Conservation (phyloP, 2,329 filamentous ascomycete species). For the Sporothrix sp. region DNA sequence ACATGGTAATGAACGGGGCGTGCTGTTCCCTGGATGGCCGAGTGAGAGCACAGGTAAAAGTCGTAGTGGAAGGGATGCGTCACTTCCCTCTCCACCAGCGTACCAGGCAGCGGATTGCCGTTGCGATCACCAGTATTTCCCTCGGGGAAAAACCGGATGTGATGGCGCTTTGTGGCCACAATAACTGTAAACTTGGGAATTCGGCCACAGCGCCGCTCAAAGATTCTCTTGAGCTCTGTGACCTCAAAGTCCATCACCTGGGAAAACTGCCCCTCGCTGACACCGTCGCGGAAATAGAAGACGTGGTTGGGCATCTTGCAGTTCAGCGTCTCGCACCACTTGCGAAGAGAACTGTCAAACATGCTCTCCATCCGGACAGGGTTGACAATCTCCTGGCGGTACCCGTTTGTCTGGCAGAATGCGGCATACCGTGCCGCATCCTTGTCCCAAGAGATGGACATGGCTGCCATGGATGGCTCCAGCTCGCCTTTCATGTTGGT, state of each 20-base stretch:
- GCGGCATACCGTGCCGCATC: constrained; percentile 68
- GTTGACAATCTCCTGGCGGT: constrained; percentile 68
- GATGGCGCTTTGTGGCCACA: constrained; percentile 86
- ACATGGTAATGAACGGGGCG: constrained; percentile 89
- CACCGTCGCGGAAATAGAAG: constrained; percentile 89
- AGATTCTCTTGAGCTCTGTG: constrained; percentile 52
- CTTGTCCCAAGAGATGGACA: constrained; percentile 71
- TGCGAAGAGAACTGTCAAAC: constrained; percentile 51
- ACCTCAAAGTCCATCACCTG: constrained; percentile 76
- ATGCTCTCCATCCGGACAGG: constrained; percentile 55
- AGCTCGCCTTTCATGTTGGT: constrained; percentile 44
- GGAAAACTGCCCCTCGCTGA: constrained; percentile 75
- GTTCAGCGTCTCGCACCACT: constrained; percentile 49
- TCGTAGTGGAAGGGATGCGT: constrained; percentile 87
- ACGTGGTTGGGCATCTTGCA: constrained; percentile 59
- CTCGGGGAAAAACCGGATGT: constrained; percentile 83
- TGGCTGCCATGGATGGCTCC: constrained; percentile 70
- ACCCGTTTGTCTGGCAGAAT: constrained; percentile 72
- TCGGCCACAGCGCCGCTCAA: constrained; percentile 29
- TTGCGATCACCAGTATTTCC: constrained; percentile 52
- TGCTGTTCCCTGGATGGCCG: constrained; percentile 86
- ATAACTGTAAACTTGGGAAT: constrained; percentile 69
- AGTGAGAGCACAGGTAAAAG: constrained; percentile 57
- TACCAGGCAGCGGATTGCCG: constrained; percentile 75
- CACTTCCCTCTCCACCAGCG: constrained; percentile 78